Base-by-base conservation (phyloP, 108 stramenopile species). In the Tribonema minus region DNA sequence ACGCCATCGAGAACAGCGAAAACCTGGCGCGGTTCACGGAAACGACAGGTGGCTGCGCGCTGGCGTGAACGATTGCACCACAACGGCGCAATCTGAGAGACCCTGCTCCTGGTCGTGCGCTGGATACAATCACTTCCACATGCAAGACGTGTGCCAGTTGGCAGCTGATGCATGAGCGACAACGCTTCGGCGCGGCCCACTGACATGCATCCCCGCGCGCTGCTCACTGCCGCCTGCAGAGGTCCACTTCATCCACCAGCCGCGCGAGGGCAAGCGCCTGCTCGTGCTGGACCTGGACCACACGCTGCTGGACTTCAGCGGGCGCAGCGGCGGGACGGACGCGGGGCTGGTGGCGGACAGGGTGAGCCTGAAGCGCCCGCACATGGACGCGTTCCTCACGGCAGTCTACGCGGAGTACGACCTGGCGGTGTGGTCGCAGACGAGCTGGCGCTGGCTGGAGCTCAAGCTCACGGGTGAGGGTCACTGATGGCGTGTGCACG, bases 361-460 rank as follows among this genome's bases (percentile, higher is more conserved):
- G 32, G 37, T 36, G n/a, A 27, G 39, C 60, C 76, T 90, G 67
- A 88, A 91, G 76, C 89, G 93, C 31, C 95, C 95, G 0, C 87
- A 89, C 78, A 92, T 95, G 91, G 92, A 95, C 84, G 82, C 90
- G 6, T 96, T 96, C 65, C 85, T 96, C 0, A 71, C 87, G 0
- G 70, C 82, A 41, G 85, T 86, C 37, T 98, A 96, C 85, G 84
- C 86, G 60, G 64, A 92, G 80, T 98, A 94, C 80, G 94, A 98
- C 84, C 76, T 98, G 41, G 61, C 38, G 46, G 80, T 95, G 3
- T 98, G 96, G 96, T 86, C 84, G 25, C 96, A 98, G 85, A 98
- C 96, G 28, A 90, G 88, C 4, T 98, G 96, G 96, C 82, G 93
- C 64, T 98, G 95, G 93, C 87, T 97, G 15, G 96, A 97, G 80